These are phyloP conservation scores for Graphiopsis chlorocephala DNA, from an alignment of 2,329 filamentous ascomycete genomes.

Conservation along the genomic window DNA sequence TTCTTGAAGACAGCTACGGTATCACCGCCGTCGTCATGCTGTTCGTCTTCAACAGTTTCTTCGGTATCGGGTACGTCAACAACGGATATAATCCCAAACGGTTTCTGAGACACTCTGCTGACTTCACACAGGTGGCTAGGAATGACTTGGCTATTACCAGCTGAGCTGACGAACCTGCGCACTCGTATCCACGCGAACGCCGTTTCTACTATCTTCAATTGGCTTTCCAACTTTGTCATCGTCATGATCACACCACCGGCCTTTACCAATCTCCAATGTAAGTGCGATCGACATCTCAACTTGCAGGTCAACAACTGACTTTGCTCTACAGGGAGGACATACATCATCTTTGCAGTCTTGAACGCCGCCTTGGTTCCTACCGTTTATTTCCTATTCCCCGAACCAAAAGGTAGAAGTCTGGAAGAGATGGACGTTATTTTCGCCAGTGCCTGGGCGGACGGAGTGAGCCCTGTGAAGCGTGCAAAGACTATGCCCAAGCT, in stretches of 20 bases:
- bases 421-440: constrained; percentile 22
- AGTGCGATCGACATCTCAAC: neutral
- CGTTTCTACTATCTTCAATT: constrained; percentile 13
- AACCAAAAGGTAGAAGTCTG: constrained; percentile 17
- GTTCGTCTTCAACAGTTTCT: constrained; percentile 31
- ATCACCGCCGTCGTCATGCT: constrained; percentile 31
- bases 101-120: neutral
- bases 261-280: constrained; percentile 16
- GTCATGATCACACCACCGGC: constrained; percentile 19
- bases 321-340: constrained; percentile 9
- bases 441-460: constrained; percentile 13
- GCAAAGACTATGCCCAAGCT: constrained; percentile 11
- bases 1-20: constrained; percentile 6
- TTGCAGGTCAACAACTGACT: neutral
- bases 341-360: constrained; percentile 36
- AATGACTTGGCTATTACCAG: constrained; percentile 23
- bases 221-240: constrained; percentile 15
- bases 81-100: neutral
- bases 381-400: constrained; percentile 19
- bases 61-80: constrained; percentile 22
- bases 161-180: constrained; percentile 35
- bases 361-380: constrained; percentile 38
- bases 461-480: constrained; percentile 8
- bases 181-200: constrained; percentile 30
- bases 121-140: constrained; percentile 20